Evolutionary conservation across 2,329 filamentous ascomycete genomes (phyloP).

Genomic region (Cytospora schulzeri): DNA sequence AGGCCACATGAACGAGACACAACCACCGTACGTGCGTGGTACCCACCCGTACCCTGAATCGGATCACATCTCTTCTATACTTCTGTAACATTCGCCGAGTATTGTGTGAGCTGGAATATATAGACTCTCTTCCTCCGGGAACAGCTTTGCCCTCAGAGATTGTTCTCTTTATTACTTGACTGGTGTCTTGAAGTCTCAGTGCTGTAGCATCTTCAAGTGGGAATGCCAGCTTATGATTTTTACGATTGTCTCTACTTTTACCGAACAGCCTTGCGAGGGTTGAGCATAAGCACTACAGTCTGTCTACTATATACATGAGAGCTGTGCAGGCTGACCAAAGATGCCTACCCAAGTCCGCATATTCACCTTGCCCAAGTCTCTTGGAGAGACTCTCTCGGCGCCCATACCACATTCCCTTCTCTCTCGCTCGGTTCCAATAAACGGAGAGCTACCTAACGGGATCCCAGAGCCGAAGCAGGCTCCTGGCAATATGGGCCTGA

Average conservation of each 20-base stretch:
- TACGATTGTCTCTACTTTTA: slow-evolving; percentile 94
- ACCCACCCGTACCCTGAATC: slow-evolving; percentile 6
- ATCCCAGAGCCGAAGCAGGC: slow-evolving; percentile 36
- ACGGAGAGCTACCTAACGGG: slow-evolving; percentile 39
- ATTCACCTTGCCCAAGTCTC: slow-evolving; percentile 69
- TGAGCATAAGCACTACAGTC: slow-evolving; percentile 79
- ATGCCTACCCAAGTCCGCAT: slow-evolving; percentile 70
- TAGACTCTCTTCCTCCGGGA: slow-evolving; percentile 7
- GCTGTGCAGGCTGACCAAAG: slow-evolving; percentile 48
- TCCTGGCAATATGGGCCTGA: slow-evolving; percentile 56
- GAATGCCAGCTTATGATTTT: slow-evolving; percentile 80
- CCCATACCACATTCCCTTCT: slow-evolving; percentile 40
- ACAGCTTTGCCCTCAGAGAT: neutral
- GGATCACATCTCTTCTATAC: neutral
- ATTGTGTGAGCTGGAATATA: slow-evolving; percentile 14
- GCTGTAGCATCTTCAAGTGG: slow-evolving; percentile 30
- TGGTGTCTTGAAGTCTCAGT: neutral
- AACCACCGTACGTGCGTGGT: neutral
- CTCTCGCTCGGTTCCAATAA: slow-evolving; percentile 43
- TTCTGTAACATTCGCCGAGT: neutral
- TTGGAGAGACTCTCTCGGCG: slow-evolving; percentile 68
- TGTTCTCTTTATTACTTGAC: neutral
- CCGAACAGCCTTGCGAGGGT: slow-evolving; percentile 82
- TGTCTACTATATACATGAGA: slow-evolving; percentile 73
- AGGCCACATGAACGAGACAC: slow-evolving; percentile 16